These are phyloP conservation scores for Hymenochaete sp. DNA, from an alignment of 1,284 basidiomycete species.

Conservation along the genomic window DNA sequence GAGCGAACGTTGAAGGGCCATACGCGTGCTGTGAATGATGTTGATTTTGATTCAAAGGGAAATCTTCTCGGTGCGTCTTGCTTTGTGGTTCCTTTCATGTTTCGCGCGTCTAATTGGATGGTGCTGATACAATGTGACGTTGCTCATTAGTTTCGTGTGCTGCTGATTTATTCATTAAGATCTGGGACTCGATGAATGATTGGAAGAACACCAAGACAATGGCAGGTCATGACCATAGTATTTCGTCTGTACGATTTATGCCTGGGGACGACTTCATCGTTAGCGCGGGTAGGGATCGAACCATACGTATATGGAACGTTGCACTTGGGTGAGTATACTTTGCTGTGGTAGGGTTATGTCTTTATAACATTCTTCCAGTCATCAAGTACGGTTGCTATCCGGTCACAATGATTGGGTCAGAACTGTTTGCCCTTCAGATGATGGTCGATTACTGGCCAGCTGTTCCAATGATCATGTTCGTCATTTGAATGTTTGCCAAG, in stretches of 20 bases:
- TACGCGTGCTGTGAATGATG: slow-evolving; percentile 65
- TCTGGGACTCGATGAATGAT: slow-evolving; percentile 70
- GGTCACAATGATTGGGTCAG: slow-evolving; percentile 66
- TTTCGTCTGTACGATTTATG: slow-evolving; percentile 64
- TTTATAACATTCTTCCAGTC: slow-evolving; percentile 26
- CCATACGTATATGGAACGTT: slow-evolving; percentile 68
- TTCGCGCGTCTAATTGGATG: background rate
- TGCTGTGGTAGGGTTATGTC: slow-evolving; percentile 30
- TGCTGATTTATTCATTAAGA: slow-evolving; percentile 68
- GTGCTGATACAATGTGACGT: background rate
- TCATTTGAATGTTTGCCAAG: slow-evolving; percentile 11
- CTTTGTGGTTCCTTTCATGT: background rate
- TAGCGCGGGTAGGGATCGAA: slow-evolving; percentile 64
- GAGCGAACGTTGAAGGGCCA: slow-evolving; percentile 74
- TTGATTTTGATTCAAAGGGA: slow-evolving; percentile 67
- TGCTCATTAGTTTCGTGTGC: slow-evolving; percentile 54
- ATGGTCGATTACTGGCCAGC: slow-evolving; percentile 53
- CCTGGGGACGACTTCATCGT: slow-evolving; percentile 62
- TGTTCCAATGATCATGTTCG: slow-evolving; percentile 65
- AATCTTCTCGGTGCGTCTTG: slow-evolving; percentile 47
- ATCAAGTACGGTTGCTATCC: slow-evolving; percentile 40
- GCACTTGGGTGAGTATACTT: slow-evolving; percentile 45
- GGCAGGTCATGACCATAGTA: slow-evolving; percentile 70
- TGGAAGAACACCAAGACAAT: slow-evolving; percentile 68
- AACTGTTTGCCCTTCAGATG: slow-evolving; percentile 51